A percentile compares a stretch with the other conserved stretches of the same genome.
These are phyloP conservation scores for Clonostachys sp. DNA, from an alignment of 2,329 filamentous ascomycete species.

Conservation along the genomic window DNA sequence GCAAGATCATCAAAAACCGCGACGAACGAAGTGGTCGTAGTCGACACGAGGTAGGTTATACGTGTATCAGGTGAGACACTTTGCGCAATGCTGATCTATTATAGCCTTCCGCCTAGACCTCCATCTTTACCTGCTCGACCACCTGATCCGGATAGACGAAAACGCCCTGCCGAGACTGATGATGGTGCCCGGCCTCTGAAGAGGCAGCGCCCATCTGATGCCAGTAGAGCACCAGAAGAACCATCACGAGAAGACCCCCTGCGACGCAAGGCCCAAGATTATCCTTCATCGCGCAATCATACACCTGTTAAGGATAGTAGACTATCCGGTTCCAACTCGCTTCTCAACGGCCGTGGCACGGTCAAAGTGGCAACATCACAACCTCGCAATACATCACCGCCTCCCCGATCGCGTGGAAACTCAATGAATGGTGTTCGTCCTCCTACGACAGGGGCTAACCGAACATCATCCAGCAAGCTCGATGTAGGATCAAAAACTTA, in stretches of 20 bases:
- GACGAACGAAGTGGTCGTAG: not conserved
- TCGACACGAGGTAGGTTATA: constrained; percentile 1
- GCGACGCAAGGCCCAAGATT: constrained; percentile 22
- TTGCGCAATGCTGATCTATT: constrained; percentile 7
- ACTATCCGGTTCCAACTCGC: constrained; percentile 13
- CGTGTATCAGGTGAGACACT: constrained; percentile 8
- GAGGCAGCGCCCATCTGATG: constrained; percentile 14
- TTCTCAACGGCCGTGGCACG: constrained; percentile 28
- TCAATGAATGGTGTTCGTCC: constrained; percentile 32
- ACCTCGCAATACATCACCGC: constrained; percentile 15
- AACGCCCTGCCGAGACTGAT: constrained; percentile 38
- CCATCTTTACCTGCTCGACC: constrained; percentile 24
- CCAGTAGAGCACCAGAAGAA: too few relatives aligned
- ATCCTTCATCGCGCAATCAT: constrained; percentile 18
- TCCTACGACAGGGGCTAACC: constrained; percentile 18
- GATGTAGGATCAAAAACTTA: constrained; percentile 29
- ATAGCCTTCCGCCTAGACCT: constrained; percentile 29
- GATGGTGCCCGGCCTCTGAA: constrained; percentile 40
- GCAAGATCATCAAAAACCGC: not conserved
- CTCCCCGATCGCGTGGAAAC: constrained; percentile 31
- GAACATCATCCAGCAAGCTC: constrained; percentile 27
- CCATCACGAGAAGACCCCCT: constrained; percentile 3
- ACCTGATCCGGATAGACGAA: constrained; percentile 39
- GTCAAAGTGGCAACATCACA: constrained; percentile 20
- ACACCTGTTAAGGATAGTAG: constrained; percentile 18